These are phyloP conservation scores for Solanum appendiculatum DNA, from an alignment of 257 asterid species.

Conservation along the genomic window DNA sequence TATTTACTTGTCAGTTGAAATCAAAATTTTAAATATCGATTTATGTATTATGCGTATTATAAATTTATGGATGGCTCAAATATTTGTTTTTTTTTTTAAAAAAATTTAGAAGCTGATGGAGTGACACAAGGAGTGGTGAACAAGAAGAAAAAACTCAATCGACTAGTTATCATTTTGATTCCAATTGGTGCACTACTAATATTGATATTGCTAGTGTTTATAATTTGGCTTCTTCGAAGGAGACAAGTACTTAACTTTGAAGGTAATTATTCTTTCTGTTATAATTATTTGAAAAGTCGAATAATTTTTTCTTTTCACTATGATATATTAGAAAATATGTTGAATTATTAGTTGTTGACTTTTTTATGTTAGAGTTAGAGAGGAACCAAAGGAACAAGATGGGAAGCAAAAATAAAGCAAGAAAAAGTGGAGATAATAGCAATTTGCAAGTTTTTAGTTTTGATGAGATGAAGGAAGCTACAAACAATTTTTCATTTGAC, in stretches of 20 bases:
- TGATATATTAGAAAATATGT: too few species aligned
- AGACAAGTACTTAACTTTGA: neutral
- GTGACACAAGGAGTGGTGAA: neutral
- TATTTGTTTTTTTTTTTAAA: neutral
- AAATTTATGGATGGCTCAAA: neutral
- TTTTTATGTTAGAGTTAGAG: neutral
- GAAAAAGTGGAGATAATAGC: neutral
- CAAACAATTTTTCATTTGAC: conserved; percentile 6
- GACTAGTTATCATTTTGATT: neutral
- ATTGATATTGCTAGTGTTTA: neutral
- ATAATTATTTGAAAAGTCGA: neutral
- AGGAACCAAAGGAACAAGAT: neutral
- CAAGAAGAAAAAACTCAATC: neutral
- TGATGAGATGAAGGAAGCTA: conserved; percentile 3
- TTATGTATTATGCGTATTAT: neutral
- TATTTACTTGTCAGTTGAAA: neutral
- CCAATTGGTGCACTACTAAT: neutral
- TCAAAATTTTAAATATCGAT: neutral
- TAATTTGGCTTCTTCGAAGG: neutral
- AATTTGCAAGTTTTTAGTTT: neutral
- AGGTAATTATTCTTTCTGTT: neutral
- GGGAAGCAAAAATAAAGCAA: neutral
- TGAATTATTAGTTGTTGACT: neutral
- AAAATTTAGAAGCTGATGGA: neutral
- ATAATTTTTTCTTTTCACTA: too few species aligned